Evolutionary conservation across 768 basidiomycete genomes (phyloP).

Genomic region (Tylopilus intermedius): DNA sequence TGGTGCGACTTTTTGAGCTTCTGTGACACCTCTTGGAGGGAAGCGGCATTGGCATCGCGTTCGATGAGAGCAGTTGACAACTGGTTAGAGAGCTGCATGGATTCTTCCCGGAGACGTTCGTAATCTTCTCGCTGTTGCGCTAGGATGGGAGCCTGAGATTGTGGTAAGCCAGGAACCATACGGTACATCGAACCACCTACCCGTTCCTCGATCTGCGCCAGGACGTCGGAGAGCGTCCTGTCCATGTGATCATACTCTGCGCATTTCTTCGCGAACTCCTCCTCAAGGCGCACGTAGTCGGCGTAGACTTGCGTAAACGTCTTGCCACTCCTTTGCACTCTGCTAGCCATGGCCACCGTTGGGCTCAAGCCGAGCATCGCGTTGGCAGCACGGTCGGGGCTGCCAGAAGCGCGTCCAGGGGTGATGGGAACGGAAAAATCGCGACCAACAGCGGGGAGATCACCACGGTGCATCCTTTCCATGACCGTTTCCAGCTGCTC

Average conservation of each 20-base stretch:
- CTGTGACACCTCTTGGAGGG: conserved; percentile 57
- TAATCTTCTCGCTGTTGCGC: conserved; percentile 89
- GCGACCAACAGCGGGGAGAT: conserved; percentile 54
- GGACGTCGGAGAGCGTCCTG: conserved; percentile 68
- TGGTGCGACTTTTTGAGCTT: conserved; percentile 53
- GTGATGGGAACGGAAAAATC: conserved; percentile 32
- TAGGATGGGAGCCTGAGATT: conserved; percentile 74
- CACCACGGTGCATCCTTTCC: conserved; percentile 66
- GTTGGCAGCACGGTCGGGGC: conserved; percentile 41
- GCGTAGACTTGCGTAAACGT: conserved; percentile 93
- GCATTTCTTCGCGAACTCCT: conserved; percentile 71
- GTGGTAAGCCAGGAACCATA: background rate
- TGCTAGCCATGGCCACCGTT: conserved; percentile 81
- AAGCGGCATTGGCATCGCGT: conserved; percentile 58
- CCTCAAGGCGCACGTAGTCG: conserved; percentile 83
- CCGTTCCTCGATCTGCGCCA: conserved; percentile 88
- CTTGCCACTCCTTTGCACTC: conserved; percentile 75
- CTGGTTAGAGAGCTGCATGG: conserved; percentile 74
- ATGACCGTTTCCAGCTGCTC: conserved; percentile 72
- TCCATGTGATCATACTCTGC: conserved; percentile 85
- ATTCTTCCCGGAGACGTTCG: conserved; percentile 75
- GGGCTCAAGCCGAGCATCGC: conserved; percentile 74
- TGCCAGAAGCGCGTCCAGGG: conserved; percentile 42
- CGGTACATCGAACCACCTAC: conserved; percentile 33
- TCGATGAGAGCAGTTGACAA: conserved; percentile 70